Evolutionary conservation across 2,329 filamentous ascomycete species (phyloP).

Genomic region (Pseudogymnoascus sp.): DNA sequence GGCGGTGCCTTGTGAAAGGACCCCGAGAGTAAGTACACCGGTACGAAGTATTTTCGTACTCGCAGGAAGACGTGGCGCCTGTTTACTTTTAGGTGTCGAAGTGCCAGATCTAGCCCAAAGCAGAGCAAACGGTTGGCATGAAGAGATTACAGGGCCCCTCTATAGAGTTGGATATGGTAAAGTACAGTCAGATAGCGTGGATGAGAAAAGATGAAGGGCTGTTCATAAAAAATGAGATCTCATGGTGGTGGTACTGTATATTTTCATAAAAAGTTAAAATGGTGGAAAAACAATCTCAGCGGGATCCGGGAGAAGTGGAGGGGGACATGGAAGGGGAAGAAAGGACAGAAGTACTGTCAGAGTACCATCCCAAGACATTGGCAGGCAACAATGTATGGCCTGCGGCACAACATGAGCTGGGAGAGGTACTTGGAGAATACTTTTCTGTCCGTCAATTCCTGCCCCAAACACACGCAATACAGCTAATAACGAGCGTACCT

Average conservation of each 20-base stretch:
- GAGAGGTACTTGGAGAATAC: background rate
- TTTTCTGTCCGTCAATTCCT: too few relatives aligned
- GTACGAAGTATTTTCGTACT: background rate
- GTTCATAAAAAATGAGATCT: background rate
- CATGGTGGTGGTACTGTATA: background rate
- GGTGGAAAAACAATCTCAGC: background rate
- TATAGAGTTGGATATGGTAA: background rate
- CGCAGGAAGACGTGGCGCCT: background rate
- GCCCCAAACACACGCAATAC: background rate
- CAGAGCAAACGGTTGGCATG: background rate
- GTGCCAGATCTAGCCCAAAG: background rate
- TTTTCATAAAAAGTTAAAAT: constrained; percentile 6
- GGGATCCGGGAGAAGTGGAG: background rate
- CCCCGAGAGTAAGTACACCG: background rate
- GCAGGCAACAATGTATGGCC: background rate
- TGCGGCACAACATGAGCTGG: background rate
- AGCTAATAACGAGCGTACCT: background rate
- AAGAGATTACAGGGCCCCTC: constrained; percentile 2
- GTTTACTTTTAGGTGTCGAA: background rate
- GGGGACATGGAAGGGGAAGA: background rate
- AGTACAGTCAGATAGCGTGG: constrained; percentile 3
- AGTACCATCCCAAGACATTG: background rate
- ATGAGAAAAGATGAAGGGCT: background rate
- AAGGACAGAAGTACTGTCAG: background rate
- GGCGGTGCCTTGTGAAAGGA: background rate